Evolutionary conservation across 495 filamentous ascomycete species (phyloP), one percentile per base, ranked within the genome.

Genomic region (Neurospora sp.): DNA sequence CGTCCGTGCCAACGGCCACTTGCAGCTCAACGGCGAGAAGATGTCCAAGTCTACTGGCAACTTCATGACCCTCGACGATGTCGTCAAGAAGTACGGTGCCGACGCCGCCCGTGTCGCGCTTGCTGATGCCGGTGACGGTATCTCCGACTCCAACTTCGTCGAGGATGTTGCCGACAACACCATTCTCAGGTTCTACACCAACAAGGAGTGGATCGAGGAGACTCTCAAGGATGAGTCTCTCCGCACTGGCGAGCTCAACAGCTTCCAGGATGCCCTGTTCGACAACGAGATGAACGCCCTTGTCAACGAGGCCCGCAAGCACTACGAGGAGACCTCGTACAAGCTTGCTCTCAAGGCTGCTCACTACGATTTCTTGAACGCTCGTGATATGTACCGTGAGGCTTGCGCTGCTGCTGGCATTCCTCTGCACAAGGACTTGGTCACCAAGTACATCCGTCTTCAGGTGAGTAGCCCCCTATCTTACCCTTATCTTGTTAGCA

Each of bases 111-210:
- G 95, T 79, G 92, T 99, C 74, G 94, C 94, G 9, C 90, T 99
- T 72, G 94, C 95, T 39, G 96, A 99, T 83, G 94, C 93, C 20
- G 96, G 96, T 77, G 96, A 99, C 82, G 92, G 93, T 71, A 92
- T 98, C 72, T 90, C 94, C 73, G 96, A 99, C 83, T 95, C 96
- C 72, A 99, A 99, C 85, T 97, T 99, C 77, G 96, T 97, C 76
- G 96, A 99, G 84, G 88, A 90, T 75, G 94, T 97, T 38, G 95
- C 95, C 48, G 94, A 97, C 82, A 92, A 90, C 79, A 94, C 90
- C 77, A 96, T 98, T 77, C 86, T 98, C 73, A 88, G 93, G 76
- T 87, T 98, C 39, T 92, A 89, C 81, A 94, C 90, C 73, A 88
- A 98, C 71, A 92, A 92, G 83, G 91, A 96, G 78, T 98, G 96